Conservation (phyloP, 2,329 filamentous ascomycete genomes). For the Epichloe baconii region DNA sequence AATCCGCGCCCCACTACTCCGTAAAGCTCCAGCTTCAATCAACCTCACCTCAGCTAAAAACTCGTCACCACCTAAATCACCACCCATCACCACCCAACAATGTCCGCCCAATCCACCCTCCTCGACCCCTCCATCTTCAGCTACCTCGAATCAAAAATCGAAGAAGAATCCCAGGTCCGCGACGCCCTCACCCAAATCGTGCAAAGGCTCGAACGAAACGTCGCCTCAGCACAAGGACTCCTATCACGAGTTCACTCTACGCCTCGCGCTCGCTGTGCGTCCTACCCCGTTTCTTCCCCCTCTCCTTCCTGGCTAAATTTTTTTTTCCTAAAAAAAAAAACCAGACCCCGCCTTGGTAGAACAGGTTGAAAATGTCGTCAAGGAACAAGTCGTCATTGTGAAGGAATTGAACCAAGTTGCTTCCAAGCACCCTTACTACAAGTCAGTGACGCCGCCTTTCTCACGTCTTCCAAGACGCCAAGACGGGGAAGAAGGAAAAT, state of each 20-base stretch:
- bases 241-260: conserved; percentile 87
- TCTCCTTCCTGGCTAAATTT: conserved; percentile 1
- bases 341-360: conserved; percentile 52
- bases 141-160: conserved; percentile 75
- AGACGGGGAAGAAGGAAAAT: neutral
- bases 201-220: conserved; percentile 71
- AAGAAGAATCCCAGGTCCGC: conserved; percentile 69
- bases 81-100: conserved; percentile 9
- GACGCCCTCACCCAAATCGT: conserved; percentile 76
- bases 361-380: conserved; percentile 58
- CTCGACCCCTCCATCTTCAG: conserved; percentile 76
- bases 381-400: conserved; percentile 59
- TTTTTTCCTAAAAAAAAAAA: neutral
- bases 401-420: conserved; percentile 58
- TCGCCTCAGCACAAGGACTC: conserved; percentile 66
- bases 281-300: neutral
- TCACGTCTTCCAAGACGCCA: neutral
- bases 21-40: neutral
- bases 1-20: neutral
- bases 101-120: conserved; percentile 22
- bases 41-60: neutral
- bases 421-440: conserved; percentile 90
- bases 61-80: conserved; percentile 1
- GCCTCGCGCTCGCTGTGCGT: conserved; percentile 44
- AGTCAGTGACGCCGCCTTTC: conserved; percentile 33